These are phyloP conservation scores for Phoenix roebelenii DNA, from an alignment of 176 grass and related monocot species.

Conservation along the genomic window DNA sequence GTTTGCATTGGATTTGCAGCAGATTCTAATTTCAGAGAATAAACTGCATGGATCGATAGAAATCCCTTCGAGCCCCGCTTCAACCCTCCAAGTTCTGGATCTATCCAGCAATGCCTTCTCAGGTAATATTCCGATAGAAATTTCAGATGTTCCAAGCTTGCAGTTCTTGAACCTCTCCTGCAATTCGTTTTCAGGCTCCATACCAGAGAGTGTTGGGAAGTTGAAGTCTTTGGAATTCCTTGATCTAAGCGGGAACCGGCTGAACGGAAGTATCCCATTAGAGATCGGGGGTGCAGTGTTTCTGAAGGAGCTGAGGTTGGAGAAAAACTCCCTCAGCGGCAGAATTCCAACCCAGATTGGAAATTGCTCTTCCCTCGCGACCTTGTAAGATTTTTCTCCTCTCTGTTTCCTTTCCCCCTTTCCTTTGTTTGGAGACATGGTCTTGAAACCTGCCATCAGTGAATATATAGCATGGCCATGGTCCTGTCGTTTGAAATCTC, in stretches of 20 bases:
- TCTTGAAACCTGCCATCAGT: too few species aligned
- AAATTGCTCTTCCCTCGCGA: conserved; percentile 51
- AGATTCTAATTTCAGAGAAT: conserved; percentile 70
- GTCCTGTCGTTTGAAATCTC: too few species aligned
- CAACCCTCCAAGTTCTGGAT: conserved; percentile 47
- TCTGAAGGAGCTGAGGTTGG: conserved; percentile 59
- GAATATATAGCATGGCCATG: too few species aligned
- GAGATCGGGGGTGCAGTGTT: conserved; percentile 35
- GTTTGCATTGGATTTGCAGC: conserved; percentile 48
- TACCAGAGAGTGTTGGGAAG: conserved; percentile 44
- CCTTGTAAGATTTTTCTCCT: conserved; percentile 49
- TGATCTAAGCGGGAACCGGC: conserved; percentile 54
- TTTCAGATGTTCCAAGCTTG: conserved; percentile 46
- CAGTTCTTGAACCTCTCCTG: conserved; percentile 61
- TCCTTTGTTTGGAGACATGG: too few species aligned
- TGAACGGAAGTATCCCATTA: conserved; percentile 61
- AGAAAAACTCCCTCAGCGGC: conserved; percentile 65
- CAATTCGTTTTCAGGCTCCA: conserved; percentile 55
- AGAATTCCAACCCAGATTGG: conserved; percentile 63
- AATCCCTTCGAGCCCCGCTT: conserved; percentile 41
- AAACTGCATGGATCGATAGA: conserved; percentile 49
- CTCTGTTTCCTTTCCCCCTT: too few species aligned
- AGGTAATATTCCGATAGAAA: conserved; percentile 51
- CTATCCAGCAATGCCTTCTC: conserved; percentile 87
- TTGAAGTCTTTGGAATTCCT: conserved; percentile 67